A percentile compares a stretch with the other conserved stretches of the same genome.
Evolutionary conservation across 2,329 filamentous ascomycete genomes (phyloP).

Genomic region (Aureobasidium sp.): DNA sequence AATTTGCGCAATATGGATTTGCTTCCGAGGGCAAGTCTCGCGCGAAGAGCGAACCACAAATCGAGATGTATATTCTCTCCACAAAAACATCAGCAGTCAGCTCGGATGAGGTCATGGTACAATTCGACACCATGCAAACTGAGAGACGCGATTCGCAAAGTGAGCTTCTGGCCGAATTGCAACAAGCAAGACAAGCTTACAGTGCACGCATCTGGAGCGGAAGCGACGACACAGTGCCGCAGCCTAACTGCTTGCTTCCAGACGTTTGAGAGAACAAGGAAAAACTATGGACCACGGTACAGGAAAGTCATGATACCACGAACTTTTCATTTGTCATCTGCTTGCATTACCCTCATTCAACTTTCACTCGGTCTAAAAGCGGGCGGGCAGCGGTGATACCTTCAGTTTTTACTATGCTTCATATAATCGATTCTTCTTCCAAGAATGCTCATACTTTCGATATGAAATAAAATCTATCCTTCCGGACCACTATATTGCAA

Average conservation of each 20-base stretch:
- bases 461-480: neutral
- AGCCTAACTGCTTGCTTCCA: neutral
- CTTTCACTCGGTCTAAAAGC: neutral
- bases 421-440: neutral
- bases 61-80: neutral
- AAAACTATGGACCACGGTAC: neutral
- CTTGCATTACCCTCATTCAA: neutral
- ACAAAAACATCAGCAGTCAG: neutral
- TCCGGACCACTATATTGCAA: neutral
- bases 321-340: neutral
- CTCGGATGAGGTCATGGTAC: neutral
- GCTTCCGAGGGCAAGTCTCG: constrained; percentile 1
- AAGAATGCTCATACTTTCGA: neutral
- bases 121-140: neutral
- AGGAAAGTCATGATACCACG: neutral
- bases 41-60: neutral
- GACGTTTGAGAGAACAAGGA: neutral
- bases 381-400: neutral
- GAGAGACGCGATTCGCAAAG: constrained; percentile 1
- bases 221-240: neutral
- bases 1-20: constrained; percentile 6
- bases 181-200: neutral
- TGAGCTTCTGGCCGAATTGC: neutral
- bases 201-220: constrained; percentile 9
- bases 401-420: neutral